phyloP scores from a whole-genome alignment of 2,329 filamentous ascomycete genomes.

The Hypomyces rosellus region DNA sequence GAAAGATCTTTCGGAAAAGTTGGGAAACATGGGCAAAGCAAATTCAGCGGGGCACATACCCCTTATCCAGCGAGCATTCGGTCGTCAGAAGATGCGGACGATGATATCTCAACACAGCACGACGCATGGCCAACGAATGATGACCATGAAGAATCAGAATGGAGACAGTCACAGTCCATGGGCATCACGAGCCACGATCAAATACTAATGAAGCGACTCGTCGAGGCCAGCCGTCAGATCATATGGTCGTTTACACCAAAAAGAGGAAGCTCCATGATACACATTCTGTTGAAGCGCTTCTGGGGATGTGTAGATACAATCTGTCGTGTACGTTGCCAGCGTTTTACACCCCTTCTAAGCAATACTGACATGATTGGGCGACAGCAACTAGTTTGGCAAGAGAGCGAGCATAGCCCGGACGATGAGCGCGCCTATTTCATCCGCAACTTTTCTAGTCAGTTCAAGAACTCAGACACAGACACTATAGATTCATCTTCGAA shows the following conservation, averaged over 20 bases:
- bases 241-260: slow-evolving; percentile 1
- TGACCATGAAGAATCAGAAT: background rate
- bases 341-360: too few relatives aligned
- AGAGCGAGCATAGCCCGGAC: background rate
- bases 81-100: too few relatives aligned
- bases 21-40: too few relatives aligned
- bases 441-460: background rate
- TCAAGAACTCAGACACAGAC: background rate
- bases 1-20: too few relatives aligned
- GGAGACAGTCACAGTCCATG: background rate
- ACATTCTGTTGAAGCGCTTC: background rate
- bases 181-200: background rate
- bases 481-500: too few relatives aligned
- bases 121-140: too few relatives aligned
- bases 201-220: background rate
- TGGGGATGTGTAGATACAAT: slow-evolving; percentile 8
- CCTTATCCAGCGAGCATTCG: too few relatives aligned
- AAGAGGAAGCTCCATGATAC: background rate
- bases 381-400: slow-evolving; percentile 4
- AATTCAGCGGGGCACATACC: too few relatives aligned
- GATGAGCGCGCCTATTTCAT: background rate
- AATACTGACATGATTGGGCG: background rate
- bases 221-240: background rate
- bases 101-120: too few relatives aligned
- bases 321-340: background rate